Base-by-base conservation (phyloP, 805 yeast species). In the Candida morakotiae region DNA sequence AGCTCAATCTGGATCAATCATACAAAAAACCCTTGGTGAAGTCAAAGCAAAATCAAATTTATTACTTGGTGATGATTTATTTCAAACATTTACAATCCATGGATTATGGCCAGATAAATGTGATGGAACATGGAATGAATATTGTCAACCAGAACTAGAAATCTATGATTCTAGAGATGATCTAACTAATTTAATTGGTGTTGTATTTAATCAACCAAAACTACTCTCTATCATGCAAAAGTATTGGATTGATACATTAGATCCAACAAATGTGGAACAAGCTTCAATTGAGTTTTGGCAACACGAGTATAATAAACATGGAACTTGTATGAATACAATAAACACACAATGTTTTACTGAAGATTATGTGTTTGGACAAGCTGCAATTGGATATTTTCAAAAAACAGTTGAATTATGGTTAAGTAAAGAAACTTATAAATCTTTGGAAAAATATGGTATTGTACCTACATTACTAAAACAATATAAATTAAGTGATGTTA, bases 71-170 rank as follows among this genome's bases (percentile, higher is more conserved):
- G 31, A 38, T 20, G 35, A 39, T 25, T 35, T 30, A 16, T 21
- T 16, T 15, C 13, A 14, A 26, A 49, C 58, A 7, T 67, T 65
- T 45, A 67, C 73, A n/a, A 51, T 67, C 31, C 73, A 67, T 40
- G 73, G 73, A 2, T 55, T 65, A 31, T 67, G 72, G 72, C 68
- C 66, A 9, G 70, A 67, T 40, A 53, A 55, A 36, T 67, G 71
- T 41, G 64, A 66, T 39, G 71, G 71, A 3, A 48, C 60, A 2
- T 67, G 61, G 43, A 51, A 52, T 30, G 68, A 58, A 40, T 61
- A 60, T 41, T 66, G 72, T 48, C 52, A 62, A 41, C 52, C 57
- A 5, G 28, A 46, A 2, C 50, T 58, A 44, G 56, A 63, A 39
- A 51, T 61, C 26, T 46, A 47, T 3, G 56, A 60, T 11, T 49